Base-by-base conservation (phyloP, 306 rosid genomes). In the Trifolium subterraneum region DNA sequence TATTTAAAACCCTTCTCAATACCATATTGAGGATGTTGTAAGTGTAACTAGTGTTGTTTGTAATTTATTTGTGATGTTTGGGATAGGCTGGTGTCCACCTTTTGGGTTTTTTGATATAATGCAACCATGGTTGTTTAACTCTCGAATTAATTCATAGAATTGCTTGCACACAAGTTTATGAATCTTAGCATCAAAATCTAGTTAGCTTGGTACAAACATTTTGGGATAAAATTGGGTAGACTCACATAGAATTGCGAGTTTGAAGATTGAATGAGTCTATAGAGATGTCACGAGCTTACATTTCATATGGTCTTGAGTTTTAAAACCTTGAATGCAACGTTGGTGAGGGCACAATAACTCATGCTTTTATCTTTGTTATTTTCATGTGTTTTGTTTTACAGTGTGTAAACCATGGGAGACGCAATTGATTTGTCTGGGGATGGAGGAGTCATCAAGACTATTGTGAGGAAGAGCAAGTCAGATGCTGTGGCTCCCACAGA, bases 371-470 rank as follows among this genome's bases (percentile, higher is more conserved):
- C 29, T 74, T 68, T 78, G 23, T 20, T 36, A 59, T 33, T 62
- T 65, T 56, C 29, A 5, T 20, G 2, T 47, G 33, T 50, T 38
- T 50, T 51, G 19, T 80, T 67, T 41, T 41, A 56, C 75, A 82
- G 83, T 47, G 80, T 72, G 82, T 68, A 71, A 85, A 81, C 79
- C 72, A 93, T 93, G 98, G 85, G 85, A 67, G 96, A 93, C 66
- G 64, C 87, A 42, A 77, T 91, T 86, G 96, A 94, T 83, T 86
- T 94, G 69, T 86, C 88, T 15, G 97, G 97, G 22, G 97, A 94
- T 79, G 97, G 98, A 75, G 96, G 98, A 68, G 94, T 92, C 60
- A 67, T 88, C 52, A 92, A 94, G 90, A 90, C 84, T 71, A 83
- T 88, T 31, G 68, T 88, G 62, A 90, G 86, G 86, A 92, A 87